Evolutionary conservation across 495 filamentous ascomycete genomes (phyloP), one percentile per base, ranked within the genome.

Genomic region (Podospora anserina): DNA sequence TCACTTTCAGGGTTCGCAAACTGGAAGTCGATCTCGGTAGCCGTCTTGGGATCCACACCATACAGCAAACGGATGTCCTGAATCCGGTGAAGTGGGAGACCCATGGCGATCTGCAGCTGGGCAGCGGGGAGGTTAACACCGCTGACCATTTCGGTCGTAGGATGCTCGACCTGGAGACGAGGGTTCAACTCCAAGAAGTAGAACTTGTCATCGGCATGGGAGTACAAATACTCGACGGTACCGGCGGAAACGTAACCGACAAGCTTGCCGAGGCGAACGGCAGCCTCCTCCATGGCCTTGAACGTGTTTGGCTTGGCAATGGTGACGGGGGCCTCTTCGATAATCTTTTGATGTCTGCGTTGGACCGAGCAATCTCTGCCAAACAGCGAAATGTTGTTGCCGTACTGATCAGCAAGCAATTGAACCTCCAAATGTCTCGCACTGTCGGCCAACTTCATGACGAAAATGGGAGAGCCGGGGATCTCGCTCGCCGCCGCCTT

Each of bases 191-290:
- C 61, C 28, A 63, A 32, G 61, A 99, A 99, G 86, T 98, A 99
- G 86, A 98, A 99, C 80, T 97, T 93, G 85, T 97, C 94, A 66
- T 99, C 95, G 4, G 93, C 85, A 78, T 99, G 94, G 62, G 96
- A 98, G 85, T 99, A 99, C 53, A 99, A 89, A 80, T 99, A 99
- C 81, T 99, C 95, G 56, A 99, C 95, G 18, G 95, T 99, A 83
- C 95, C 95, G 63, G 95, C 96, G 3, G 95, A 99, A 65, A 99
- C 95, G 81, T 99, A 99, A 74, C 95, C 95, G 63, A 99, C 95
- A 53, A 99, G 87, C 71, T 86, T 89, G 69, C 95, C 95, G 28
- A 99, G 86, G 68, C 94, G 91, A 32, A 99, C 96, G 26, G 95
- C 95, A 56, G 95, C 95, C 71, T 93, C 90, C 82, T 98, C 95